phyloP scores from a whole-genome alignment of 495 filamentous ascomycete species.

The Neurospora sp. region DNA sequence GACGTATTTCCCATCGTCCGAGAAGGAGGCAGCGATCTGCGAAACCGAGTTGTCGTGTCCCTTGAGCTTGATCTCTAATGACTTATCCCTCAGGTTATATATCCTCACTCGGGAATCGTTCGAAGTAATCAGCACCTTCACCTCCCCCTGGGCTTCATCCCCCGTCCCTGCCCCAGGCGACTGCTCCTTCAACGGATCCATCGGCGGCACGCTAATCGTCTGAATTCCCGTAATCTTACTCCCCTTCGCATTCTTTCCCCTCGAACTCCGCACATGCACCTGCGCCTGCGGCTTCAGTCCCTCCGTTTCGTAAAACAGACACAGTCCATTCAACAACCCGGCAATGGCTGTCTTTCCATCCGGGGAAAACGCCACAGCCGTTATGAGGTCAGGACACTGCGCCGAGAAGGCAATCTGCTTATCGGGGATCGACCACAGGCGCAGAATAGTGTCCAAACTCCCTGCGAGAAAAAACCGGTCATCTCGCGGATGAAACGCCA shows the following conservation, averaged over 20 bases:
- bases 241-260: constrained; percentile 88
- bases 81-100: constrained; percentile 78
- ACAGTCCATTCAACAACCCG: constrained; percentile 75
- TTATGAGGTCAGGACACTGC: constrained; percentile 79
- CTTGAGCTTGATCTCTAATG: constrained; percentile 79
- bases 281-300: constrained; percentile 74
- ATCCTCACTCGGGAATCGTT: constrained; percentile 92
- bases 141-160: constrained; percentile 42
- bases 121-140: constrained; percentile 83
- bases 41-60: constrained; percentile 87
- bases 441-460: constrained; percentile 81
- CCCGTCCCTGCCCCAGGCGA: neutral
- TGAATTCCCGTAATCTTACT: constrained; percentile 97
- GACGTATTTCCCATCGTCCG: constrained; percentile 77
- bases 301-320: constrained; percentile 92
- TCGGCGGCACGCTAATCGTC: constrained; percentile 50
- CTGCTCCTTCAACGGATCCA: neutral
- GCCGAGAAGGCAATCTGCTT: constrained; percentile 85
- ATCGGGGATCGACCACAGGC: constrained; percentile 96
- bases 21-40: constrained; percentile 85
- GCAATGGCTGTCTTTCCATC: constrained; percentile 87
- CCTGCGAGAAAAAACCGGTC: constrained; percentile 96
- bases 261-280: constrained; percentile 79
- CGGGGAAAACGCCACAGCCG: constrained; percentile 85
- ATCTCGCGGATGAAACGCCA: constrained; percentile 89